Percentiles rank a stretch among this genome's conserved stretches.
Conservation (phyloP, 257 asterid species). For the Oldenlandia corymbosa region DNA sequence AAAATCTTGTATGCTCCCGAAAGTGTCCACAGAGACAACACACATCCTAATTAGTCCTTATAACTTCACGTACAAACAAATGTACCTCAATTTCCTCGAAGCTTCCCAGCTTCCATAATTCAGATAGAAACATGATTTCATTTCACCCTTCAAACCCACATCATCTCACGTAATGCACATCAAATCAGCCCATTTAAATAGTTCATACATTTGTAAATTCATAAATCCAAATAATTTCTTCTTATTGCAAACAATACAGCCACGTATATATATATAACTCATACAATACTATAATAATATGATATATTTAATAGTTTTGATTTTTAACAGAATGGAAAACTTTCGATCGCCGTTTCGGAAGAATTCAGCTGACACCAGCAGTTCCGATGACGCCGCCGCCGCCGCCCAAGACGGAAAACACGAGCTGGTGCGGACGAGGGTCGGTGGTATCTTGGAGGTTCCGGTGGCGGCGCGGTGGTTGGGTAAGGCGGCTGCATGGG, state of each 20-base stretch:
- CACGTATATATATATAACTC: background rate
- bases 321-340: slow-evolving; percentile 6
- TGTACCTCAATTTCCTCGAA: slow-evolving; percentile 6
- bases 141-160: no score
- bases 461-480: background rate
- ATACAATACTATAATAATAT: background rate
- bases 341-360: slow-evolving; percentile 4
- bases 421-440: background rate
- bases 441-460: background rate
- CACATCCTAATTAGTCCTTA: no score
- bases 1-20: background rate
- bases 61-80: no score
- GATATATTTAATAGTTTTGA: background rate
- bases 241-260: no score
- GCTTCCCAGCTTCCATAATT: background rate
- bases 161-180: no score
- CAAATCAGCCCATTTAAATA: no score
- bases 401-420: background rate
- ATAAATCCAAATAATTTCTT: no score
- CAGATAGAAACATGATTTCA: background rate
- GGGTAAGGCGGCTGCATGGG: background rate
- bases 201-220: no score
- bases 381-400: background rate
- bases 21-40: no score
- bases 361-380: background rate